Evolutionary conservation across 164 flowering plant genomes (phyloP).

Genomic region (Protea cynaroides): DNA sequence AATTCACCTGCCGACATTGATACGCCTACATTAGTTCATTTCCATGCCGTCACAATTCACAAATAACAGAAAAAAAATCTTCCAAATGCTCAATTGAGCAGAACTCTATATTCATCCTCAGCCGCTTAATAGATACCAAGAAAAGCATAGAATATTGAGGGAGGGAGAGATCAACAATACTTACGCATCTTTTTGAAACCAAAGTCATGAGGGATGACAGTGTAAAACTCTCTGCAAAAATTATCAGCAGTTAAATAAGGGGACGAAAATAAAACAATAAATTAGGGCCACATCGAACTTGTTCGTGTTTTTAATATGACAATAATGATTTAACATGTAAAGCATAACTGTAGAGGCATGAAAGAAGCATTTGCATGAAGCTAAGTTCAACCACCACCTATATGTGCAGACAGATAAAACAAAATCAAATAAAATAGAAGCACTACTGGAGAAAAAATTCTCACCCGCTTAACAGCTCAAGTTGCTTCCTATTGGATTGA

Average conservation of each 20-base stretch:
- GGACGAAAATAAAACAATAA: neutral
- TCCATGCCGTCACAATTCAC: neutral
- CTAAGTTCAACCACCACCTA: neutral
- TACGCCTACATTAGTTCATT: constrained; percentile 4
- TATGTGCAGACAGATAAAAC: neutral
- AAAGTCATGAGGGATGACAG: constrained; percentile 93
- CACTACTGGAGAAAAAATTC: constrained; percentile 2
- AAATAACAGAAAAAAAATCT: neutral
- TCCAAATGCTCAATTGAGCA: neutral
- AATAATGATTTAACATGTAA: neutral
- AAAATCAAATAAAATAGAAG: neutral
- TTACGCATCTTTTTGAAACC: constrained; percentile 90
- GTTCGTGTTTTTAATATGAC: neutral
- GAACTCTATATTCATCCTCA: neutral
- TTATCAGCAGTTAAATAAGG: neutral
- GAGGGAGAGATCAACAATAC: constrained; percentile 15
- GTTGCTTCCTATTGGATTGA: constrained; percentile 37
- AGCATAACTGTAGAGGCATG: neutral
- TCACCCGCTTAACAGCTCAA: constrained; percentile 88
- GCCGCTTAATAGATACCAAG: too few relatives aligned
- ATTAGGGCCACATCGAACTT: neutral
- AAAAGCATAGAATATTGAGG: neutral
- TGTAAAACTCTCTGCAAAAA: constrained; percentile 78
- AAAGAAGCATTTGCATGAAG: neutral
- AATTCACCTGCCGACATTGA: constrained; percentile 60